phyloP scores from a whole-genome alignment of 352 stramenopile genomes.

The Blastocystis sp. region DNA sequence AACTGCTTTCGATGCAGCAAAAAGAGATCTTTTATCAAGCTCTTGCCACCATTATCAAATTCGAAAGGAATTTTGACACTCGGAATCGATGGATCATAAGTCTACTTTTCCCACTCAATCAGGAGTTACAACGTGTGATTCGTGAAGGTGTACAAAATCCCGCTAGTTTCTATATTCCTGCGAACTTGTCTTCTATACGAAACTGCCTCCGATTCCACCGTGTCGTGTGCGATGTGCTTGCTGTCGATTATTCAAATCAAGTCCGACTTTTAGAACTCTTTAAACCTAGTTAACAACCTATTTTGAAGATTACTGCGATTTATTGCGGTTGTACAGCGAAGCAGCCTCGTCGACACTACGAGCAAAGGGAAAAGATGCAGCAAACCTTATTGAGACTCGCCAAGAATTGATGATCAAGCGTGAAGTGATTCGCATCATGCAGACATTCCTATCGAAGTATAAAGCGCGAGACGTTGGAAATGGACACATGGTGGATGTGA shows the following conservation, averaged over 20 bases:
- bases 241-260: constrained; percentile 64
- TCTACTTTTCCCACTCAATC: neutral
- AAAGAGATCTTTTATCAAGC: constrained; percentile 98
- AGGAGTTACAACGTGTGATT: constrained; percentile 1
- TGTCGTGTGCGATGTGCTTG: constrained; percentile 86
- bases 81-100: neutral
- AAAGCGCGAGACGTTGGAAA: constrained; percentile 68
- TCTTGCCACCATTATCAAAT: constrained; percentile 79
- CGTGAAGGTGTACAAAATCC: constrained; percentile 68
- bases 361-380: constrained; percentile 62
- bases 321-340: constrained; percentile 97
- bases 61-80: neutral
- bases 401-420: constrained; percentile 89
- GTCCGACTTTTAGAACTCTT: constrained; percentile 68
- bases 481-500: constrained; percentile 65
- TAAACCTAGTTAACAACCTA: constrained; percentile 90
- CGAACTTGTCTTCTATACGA: constrained; percentile 82
- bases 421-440: constrained; percentile 87
- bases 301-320: constrained; percentile 96
- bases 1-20: constrained; percentile 94
- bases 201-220: constrained; percentile 97
- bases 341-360: neutral
- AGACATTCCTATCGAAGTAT: constrained; percentile 84
- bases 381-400: constrained; percentile 70
- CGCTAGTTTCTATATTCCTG: constrained; percentile 70